Conservation (phyloP, 129 eudicot species). For the Calendula officinalis region DNA sequence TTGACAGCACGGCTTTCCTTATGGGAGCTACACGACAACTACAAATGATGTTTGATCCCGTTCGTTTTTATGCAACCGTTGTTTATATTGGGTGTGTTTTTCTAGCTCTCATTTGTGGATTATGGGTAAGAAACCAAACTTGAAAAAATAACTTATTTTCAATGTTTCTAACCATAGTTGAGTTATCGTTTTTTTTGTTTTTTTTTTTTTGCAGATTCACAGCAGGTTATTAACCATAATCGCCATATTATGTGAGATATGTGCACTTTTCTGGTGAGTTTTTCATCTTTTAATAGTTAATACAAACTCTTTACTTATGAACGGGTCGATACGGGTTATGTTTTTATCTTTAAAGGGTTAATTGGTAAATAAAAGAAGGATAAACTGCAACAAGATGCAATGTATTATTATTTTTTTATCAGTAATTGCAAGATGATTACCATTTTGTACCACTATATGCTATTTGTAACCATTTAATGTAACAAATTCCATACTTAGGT, state of each 20-base stretch:
- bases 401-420: not conserved
- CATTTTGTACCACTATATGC: not conserved
- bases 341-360: not conserved
- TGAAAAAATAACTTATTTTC: not conserved
- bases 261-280: slow-evolving; percentile 83
- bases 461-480: not conserved
- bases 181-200: slow-evolving; percentile 20
- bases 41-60: slow-evolving; percentile 96
- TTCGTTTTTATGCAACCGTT: slow-evolving; percentile 70
- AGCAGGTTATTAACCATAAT: slow-evolving; percentile 76
- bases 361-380: not conserved
- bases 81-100: slow-evolving; percentile 70
- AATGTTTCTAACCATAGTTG: not conserved
- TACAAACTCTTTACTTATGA: slow-evolving; percentile 1
- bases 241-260: slow-evolving; percentile 82
- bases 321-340: no score
- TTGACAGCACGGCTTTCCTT: slow-evolving; percentile 88
- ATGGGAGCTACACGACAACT: slow-evolving; percentile 73
- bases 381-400: not conserved
- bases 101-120: slow-evolving; percentile 85
- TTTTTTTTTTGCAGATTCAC: slow-evolving; percentile 61
- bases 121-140: slow-evolving; percentile 55
- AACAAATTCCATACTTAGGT: not conserved
- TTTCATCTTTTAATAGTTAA: slow-evolving; percentile 1
- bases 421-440: not conserved